phyloP scores from a whole-genome alignment of 768 basidiomycete species.

The Asterophora lycoperdoides region DNA sequence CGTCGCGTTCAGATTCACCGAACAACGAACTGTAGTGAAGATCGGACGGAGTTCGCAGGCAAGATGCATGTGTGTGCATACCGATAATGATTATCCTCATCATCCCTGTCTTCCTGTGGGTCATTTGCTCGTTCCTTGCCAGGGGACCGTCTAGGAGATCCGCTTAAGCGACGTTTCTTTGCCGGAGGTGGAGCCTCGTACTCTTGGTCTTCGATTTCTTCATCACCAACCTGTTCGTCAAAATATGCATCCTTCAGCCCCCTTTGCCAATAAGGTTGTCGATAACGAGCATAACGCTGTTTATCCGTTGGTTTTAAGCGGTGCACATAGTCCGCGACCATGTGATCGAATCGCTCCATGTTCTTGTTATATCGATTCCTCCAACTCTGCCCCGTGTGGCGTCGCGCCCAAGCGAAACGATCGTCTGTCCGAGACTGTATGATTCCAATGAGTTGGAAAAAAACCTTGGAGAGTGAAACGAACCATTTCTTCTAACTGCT shows the following conservation, averaged over 20 bases:
- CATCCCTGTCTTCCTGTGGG: background rate
- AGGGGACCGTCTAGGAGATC: background rate
- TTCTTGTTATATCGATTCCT: conserved; percentile 44
- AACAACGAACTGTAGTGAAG: background rate
- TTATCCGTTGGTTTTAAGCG: conserved; percentile 22
- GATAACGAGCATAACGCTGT: conserved; percentile 24
- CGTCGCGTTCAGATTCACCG: background rate
- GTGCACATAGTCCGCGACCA: conserved; percentile 28
- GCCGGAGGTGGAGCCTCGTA: background rate
- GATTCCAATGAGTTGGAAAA: conserved; percentile 18
- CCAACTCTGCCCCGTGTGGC: conserved; percentile 47
- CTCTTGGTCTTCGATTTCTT: background rate
- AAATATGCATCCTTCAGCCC: no score
- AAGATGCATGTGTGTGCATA: background rate
- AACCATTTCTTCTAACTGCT: conserved; percentile 27
- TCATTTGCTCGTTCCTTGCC: background rate
- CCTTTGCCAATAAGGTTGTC: background rate
- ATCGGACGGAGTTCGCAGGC: background rate
- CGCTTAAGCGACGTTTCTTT: conserved; percentile 8
- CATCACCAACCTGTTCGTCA: background rate
- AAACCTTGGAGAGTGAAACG: conserved; percentile 5
- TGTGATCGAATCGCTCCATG: conserved; percentile 25
- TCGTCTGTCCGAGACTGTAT: conserved; percentile 13
- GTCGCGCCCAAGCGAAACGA: conserved; percentile 30
- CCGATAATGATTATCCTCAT: background rate